Evolutionary conservation across 2,329 filamentous ascomycete species (phyloP).

Genomic region (Ceratocystis variospora): DNA sequence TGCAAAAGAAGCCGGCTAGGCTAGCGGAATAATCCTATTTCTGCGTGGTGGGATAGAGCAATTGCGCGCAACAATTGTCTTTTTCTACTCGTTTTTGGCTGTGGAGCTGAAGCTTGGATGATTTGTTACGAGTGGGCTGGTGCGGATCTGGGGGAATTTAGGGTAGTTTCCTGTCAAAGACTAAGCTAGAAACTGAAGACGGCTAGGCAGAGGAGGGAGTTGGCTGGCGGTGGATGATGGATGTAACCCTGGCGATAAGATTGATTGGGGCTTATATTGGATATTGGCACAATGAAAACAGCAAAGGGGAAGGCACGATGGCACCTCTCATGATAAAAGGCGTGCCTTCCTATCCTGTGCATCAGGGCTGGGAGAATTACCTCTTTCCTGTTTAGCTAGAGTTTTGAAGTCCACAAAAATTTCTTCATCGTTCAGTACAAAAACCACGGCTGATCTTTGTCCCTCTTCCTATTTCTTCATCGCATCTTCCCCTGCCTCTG

Average conservation of each 20-base stretch:
- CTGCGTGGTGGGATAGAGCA: conserved; percentile 3
- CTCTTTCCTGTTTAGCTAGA: neutral
- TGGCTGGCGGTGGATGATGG: neutral
- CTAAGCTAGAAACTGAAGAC: neutral
- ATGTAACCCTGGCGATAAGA: conserved; percentile 3
- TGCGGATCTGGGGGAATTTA: neutral
- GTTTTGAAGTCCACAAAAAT: neutral
- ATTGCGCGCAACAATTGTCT: neutral
- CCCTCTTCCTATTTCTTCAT: conserved; percentile 6
- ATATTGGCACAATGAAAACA: conserved; percentile 1
- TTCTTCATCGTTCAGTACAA: neutral
- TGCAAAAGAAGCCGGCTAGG: neutral
- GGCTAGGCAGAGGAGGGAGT: neutral
- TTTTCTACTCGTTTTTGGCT: neutral
- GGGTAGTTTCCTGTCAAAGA: conserved; percentile 4
- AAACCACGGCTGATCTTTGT: neutral
- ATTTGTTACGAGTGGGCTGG: neutral
- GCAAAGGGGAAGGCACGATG: neutral
- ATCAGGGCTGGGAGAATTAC: neutral
- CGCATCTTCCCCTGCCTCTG: neutral
- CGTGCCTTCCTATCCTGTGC: neutral
- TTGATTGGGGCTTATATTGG: neutral
- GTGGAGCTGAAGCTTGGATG: neutral
- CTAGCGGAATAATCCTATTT: neutral
- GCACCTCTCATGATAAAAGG: neutral